Conservation (phyloP, 768 basidiomycete species). For the Suillus decipiens region DNA sequence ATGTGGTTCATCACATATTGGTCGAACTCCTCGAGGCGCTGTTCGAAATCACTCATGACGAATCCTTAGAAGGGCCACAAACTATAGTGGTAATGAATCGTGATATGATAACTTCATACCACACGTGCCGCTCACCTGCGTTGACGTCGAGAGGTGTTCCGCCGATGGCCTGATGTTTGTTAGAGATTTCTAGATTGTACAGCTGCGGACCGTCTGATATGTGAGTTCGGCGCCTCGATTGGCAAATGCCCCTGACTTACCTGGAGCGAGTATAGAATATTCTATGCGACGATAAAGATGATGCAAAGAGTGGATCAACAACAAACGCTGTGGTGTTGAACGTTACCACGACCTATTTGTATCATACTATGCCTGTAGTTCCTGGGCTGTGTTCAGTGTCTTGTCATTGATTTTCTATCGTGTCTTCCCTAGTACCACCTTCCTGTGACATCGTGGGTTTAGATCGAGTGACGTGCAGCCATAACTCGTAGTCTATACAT, state of each 20-base stretch:
- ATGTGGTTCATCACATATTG: conserved; percentile 6
- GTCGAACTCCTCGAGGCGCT: background rate
- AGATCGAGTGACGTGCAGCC: background rate
- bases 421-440: background rate
- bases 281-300: background rate
- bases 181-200: background rate
- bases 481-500: background rate
- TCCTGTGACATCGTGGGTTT: background rate
- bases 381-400: background rate
- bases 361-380: background rate
- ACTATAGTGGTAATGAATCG: background rate
- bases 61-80: background rate
- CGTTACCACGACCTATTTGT: background rate
- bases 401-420: background rate
- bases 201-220: background rate
- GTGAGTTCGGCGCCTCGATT: background rate
- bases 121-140: background rate
- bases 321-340: background rate
- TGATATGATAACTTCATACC: background rate
- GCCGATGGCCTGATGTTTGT: background rate
- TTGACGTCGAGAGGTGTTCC: background rate
- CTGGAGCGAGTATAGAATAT: background rate
- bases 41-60: background rate
- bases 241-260: background rate
- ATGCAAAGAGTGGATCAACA: background rate